Evolutionary conservation across 805 yeast species (phyloP), one percentile per base, ranked within the genome.

Genomic region (Saccharomyces kudriavzevii): DNA sequence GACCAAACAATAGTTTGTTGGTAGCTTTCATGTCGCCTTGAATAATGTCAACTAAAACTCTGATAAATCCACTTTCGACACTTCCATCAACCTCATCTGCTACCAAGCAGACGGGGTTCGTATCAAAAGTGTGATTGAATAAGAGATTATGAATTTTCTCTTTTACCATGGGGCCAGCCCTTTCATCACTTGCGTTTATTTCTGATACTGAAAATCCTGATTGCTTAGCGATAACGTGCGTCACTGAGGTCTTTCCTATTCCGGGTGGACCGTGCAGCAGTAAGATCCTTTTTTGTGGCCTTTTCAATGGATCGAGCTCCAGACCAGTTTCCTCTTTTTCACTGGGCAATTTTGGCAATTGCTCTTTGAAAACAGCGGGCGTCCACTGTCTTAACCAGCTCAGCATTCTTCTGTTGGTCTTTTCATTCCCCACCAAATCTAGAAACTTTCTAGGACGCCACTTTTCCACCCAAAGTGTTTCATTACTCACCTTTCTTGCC

Each of bases 181-280:
- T 75, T 64, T 85, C 89, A 62, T 84, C 90, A 67, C 87, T 80
- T 5, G 98, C 96, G 70, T 92, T 92, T 56, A 92, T 78, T 62
- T 92, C 99, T 59, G 86, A 77, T 0, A 87, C 79, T 48, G 83
- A 81, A 66, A 87, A 92, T 0, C 96, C 96, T 43, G 87, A 79
- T 58, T 88, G 96, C 48, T 76, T 77, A 2, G 96, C 94, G 40
- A 90, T 77, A 1, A 89, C 80, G 63, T 91, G 97, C 0, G 92
- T 89, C 1, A 90, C 84, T 0, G 94, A 81, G 0, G 98, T 91
- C 65, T 92, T 92, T 9, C 99, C 99, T 17, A 86, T 77, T 1
- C 99, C 99, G 0, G 96, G 90, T 0, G 96, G 94, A 0, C 99
- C 99, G 65, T 85, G 89, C 10, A 94, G 78, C 45, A 94, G 71